Evolutionary conservation across 2,329 filamentous ascomycete genomes (phyloP).

Genomic region (Clarireedia paspali): DNA sequence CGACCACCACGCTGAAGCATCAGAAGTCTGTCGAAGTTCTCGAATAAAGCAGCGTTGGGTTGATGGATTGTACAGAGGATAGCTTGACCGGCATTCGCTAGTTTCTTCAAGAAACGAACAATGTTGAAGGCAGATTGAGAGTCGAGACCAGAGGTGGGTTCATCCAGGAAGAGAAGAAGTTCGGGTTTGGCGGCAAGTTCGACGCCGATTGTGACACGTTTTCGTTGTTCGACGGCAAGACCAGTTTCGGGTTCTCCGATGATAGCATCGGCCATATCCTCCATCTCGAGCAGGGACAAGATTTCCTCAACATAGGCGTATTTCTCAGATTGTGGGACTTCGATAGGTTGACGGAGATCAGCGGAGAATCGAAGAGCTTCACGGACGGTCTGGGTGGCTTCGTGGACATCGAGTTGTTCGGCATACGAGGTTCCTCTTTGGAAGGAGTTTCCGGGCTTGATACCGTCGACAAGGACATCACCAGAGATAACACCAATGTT

Average conservation of each 20-base stretch:
- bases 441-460: conserved; percentile 48
- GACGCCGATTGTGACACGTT: conserved; percentile 57
- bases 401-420: conserved; percentile 59
- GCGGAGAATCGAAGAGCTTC: conserved; percentile 62
- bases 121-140: conserved; percentile 53
- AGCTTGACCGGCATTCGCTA: conserved; percentile 55
- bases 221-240: conserved; percentile 59
- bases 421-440: conserved; percentile 58
- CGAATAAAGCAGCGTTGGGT: conserved; percentile 60
- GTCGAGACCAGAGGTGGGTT: conserved; percentile 52
- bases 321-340: conserved; percentile 51
- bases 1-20: conserved; percentile 55
- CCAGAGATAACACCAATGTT: conserved; percentile 58
- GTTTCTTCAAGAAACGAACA: conserved; percentile 49
- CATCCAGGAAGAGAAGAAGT: conserved; percentile 51
- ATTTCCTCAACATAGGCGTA: conserved; percentile 60
- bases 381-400: conserved; percentile 53
- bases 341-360: conserved; percentile 52
- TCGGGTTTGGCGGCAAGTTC: conserved; percentile 53
- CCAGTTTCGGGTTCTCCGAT: conserved; percentile 54
- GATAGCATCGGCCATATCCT: conserved; percentile 57
- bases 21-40: conserved; percentile 60
- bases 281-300: conserved; percentile 56
- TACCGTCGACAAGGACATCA: conserved; percentile 55
- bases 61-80: conserved; percentile 67